A percentile compares a stretch with the other conserved stretches of the same genome.
Conservation (phyloP, 192 early-diverging fungal species). For the Anaeromyces robustus region DNA sequence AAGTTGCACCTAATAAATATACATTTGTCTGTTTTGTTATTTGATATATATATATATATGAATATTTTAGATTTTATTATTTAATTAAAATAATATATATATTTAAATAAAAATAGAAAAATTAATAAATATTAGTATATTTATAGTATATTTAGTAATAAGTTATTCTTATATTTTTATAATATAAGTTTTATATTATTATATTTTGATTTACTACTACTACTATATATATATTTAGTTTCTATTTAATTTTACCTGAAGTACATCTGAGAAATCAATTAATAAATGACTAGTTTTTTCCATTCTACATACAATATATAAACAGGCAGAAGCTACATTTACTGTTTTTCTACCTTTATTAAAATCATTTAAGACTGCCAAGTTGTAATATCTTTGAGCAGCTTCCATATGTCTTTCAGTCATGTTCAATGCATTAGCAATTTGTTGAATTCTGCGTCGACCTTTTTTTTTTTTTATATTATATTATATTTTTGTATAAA, state of each 20-base stretch:
- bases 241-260: conserved; percentile 32
- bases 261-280: conserved; percentile 85
- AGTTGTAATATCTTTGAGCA: conserved; percentile 71
- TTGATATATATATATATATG: no score
- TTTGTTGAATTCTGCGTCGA: conserved; percentile 48
- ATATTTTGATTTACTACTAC: no score
- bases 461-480: conserved; percentile 17
- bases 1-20: conserved; percentile 71
- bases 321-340: conserved; percentile 71
- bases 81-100: no score
- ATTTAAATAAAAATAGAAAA: no score
- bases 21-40: conserved; percentile 50
- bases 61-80: no score
- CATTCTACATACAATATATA: conserved; percentile 79
- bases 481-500: conserved; percentile 51
- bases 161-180: no score
- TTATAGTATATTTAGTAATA: no score
- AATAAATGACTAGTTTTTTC: conserved; percentile 80
- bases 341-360: conserved; percentile 63
- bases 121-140: no score
- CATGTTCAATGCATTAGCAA: conserved; percentile 57
- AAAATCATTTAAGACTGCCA: conserved; percentile 65
- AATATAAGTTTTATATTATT: no score
- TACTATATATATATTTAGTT: not conserved
- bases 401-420: conserved; percentile 58